Base-by-base conservation (phyloP, 2,329 filamentous ascomycete genomes). In the Ophiostoma tasmaniense region DNA sequence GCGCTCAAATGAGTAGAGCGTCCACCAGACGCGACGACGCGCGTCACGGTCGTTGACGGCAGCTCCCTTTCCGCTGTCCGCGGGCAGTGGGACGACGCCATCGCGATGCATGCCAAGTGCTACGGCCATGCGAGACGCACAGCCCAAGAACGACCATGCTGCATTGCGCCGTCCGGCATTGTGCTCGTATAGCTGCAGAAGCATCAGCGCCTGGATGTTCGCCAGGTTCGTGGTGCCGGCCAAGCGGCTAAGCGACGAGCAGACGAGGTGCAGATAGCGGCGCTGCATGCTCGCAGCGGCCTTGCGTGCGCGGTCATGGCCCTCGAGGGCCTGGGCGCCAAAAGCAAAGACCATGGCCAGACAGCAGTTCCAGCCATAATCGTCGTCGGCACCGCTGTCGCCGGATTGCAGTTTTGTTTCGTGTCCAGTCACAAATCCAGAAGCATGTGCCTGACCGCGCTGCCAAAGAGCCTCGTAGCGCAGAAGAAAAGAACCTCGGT, bases 81-180 rank as follows among this genome's bases (percentile, higher is more conserved):
- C 42, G 17, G 62, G 67, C 10, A 70, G 37, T 8, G 65, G 45
- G 5, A 69, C 67, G 1, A 69, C 69, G 28, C 69, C 70, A 45
- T 72, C 71, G 68, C 80, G 79, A 70, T 81, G 80, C 66, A 81
- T 75, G 28, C 80, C 80, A 39, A 81, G 80, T 28, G 79, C 79
- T 50, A 79, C 77, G n/a, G 78, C 79, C 67, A 81, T 80, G 39
- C 80, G 77, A 7, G 80, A 74, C 1, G 80, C 79, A 8, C 79
- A 78, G 13, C 80, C 80, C 0, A 79, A 80, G 67, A 81, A 74
- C 66, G 79, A 81, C 80, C 80, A 81, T 72, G 73, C 72, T 4
- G 71, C 71, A 66, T 81, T 80, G 45, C 79, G 76, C 70, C 80
- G 79, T 72, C 79, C 80, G 1, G 79, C 80, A 72, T 81, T 81